These are phyloP conservation scores for Colletotrichum truncatum DNA, from an alignment of 2,329 filamentous ascomycete species.

Conservation along the genomic window DNA sequence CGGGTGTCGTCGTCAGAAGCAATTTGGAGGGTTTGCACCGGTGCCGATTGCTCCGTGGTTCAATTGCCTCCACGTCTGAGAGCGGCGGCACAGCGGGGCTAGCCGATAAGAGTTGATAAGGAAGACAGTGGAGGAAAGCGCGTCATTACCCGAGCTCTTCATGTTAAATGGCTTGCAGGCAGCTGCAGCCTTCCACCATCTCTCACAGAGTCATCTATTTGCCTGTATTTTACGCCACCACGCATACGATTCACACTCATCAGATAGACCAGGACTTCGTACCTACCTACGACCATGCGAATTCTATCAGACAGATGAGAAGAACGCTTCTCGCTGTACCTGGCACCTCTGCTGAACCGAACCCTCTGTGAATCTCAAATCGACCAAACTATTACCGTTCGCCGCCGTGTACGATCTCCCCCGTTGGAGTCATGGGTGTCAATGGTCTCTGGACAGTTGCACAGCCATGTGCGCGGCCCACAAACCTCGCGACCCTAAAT, in stretches of 20 bases:
- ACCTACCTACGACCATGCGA: conserved; percentile 16
- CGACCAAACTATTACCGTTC: neutral
- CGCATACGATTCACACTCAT: neutral
- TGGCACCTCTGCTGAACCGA: neutral
- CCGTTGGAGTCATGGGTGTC: conserved; percentile 81
- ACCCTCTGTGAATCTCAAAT: conserved; percentile 20
- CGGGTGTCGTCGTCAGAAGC: neutral
- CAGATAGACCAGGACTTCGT: neutral
- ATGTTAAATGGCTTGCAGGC: conserved; percentile 11
- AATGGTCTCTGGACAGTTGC: conserved; percentile 97
- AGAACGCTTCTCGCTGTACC: conserved; percentile 24
- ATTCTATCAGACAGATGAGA: conserved; percentile 18
- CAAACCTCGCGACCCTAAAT: conserved; percentile 95
- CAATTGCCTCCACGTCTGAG: neutral
- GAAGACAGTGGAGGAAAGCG: conserved; percentile 15
- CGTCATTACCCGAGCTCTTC: conserved; percentile 24
- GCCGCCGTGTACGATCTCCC: neutral
- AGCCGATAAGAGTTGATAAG: conserved; percentile 26
- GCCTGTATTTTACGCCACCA: neutral
- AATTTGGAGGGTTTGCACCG: neutral
- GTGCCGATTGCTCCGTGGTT: neutral
- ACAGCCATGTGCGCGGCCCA: conserved; percentile 93
- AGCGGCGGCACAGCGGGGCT: neutral
- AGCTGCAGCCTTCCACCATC: neutral
- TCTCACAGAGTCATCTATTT: conserved; percentile 16